A percentile compares a stretch with the other conserved stretches of the same genome.
Conservation (phyloP, 768 basidiomycete genomes). For the Leccinum broughii region DNA sequence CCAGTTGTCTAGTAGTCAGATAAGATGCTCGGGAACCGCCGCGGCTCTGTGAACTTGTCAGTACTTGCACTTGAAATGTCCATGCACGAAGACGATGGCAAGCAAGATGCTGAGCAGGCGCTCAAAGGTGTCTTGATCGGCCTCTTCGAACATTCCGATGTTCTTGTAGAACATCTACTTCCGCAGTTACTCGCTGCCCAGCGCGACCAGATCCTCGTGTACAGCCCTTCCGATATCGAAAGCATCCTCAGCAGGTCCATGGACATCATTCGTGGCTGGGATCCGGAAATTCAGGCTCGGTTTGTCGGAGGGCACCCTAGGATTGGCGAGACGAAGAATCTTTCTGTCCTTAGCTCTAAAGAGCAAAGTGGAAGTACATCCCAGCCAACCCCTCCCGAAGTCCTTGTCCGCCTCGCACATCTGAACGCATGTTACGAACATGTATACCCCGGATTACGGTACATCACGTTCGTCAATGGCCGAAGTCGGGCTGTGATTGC, state of each 20-base stretch:
- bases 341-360: constrained; percentile 72
- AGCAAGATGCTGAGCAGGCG: constrained; percentile 11
- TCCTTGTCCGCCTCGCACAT: constrained; percentile 68
- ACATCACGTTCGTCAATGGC: constrained; percentile 93
- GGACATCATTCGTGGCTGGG: constrained; percentile 53
- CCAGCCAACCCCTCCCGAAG: constrained; percentile 66
- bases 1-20: constrained; percentile 1
- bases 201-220: constrained; percentile 20
- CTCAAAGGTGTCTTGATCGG: constrained; percentile 39
- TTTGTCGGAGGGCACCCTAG: constrained; percentile 88
- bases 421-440: constrained; percentile 79
- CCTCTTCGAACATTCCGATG: constrained; percentile 70
- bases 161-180: constrained; percentile 52
- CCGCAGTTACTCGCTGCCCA: constrained; percentile 47
- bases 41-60: neutral
- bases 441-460: constrained; percentile 72
- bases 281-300: constrained; percentile 45
- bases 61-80: constrained; percentile 4
- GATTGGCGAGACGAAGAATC: constrained; percentile 78
- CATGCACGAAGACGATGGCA: neutral
- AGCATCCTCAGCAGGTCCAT: constrained; percentile 58
- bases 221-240: constrained; percentile 41
- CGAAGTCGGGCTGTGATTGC: constrained; percentile 69
- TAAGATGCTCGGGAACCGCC: constrained; percentile 3
- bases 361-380: constrained; percentile 64